phyloP scores from a whole-genome alignment of 140 eudicot species.

The Erigeron philadelphicus region DNA sequence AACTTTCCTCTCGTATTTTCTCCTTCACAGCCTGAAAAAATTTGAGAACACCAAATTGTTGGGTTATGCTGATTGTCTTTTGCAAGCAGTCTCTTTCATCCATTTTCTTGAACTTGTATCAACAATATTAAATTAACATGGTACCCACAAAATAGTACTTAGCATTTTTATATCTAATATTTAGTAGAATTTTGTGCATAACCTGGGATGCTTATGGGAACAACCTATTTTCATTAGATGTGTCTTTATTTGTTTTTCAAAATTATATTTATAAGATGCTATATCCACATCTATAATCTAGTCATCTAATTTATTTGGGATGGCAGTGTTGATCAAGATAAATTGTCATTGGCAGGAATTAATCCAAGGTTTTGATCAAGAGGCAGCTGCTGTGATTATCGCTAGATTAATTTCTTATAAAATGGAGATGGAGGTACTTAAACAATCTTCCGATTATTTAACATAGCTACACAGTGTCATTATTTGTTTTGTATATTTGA shows the following conservation, averaged over 20 bases:
- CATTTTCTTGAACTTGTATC: background rate
- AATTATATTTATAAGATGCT: background rate
- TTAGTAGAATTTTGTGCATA: background rate
- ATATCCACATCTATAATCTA: background rate
- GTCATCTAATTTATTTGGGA: background rate
- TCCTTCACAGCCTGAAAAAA: background rate
- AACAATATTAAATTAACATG: background rate
- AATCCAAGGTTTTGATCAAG: constrained; percentile 97
- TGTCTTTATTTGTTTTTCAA: background rate
- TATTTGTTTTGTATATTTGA: background rate
- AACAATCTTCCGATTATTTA: background rate
- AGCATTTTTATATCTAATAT: background rate
- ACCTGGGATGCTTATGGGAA: background rate
- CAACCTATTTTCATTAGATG: background rate
- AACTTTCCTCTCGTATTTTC: background rate
- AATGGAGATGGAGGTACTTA: constrained; percentile 90
- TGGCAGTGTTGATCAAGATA: background rate
- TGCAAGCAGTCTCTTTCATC: background rate
- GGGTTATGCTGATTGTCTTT: background rate
- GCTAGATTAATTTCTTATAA: constrained; percentile 83
- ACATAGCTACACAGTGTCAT: background rate
- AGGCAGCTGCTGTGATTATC: constrained; percentile 89
- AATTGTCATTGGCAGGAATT: constrained; percentile 53
- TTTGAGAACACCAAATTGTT: background rate
- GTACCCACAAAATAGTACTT: background rate